Evolutionary conservation across 2,329 filamentous ascomycete species (phyloP), one percentile per base, ranked within the genome.

Genomic region (Epichloe festucae): DNA sequence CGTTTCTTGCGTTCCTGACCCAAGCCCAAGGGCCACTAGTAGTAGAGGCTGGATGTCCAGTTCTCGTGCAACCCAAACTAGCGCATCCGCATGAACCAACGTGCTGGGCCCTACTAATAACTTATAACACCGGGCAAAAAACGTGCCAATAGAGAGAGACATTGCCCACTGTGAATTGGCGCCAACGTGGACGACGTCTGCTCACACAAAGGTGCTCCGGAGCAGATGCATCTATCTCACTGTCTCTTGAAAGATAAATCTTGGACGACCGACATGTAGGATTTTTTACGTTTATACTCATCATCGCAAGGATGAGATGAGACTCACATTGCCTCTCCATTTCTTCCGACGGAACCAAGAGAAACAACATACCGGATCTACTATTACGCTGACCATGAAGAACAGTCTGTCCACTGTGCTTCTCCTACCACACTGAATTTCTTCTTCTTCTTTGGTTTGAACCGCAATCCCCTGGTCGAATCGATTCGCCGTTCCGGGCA

Each of bases 11-110:
- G 23, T 35, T 31, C 27, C 27, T 31, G 27, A 10, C 27, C 27
- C 27, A 31, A 31, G 27, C 27, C 27, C 8, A 34, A 50, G 19
- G 41, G 17, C 41, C 48, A 50, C 48, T 50, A 21, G 19, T 21
- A 21, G 19, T 21, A 45, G 48, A 31, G 40, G n/a, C 8, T 21
- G n/a, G 41, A 46, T 36, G 47, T 47, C 50, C 48, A 45, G 35
- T 48, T 46, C n/a, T 50, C 48, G 53, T 50, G 48, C 40, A 46
- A 54, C 53, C 38, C 19, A 48, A 50, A 46, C 50, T 54, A 54
- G 53, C 50, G 53, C 46, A 49, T 43, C 50, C 50, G 47, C 44
- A 12, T 48, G 50, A 54, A 52, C 53, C 53, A 52, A 44, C 31
- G 19, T 27, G 50, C 43, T 45, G 53, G 53, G 50, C 36, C 53